Conservation (phyloP, 1,284 basidiomycete genomes). For the Apiotrichum gamsii region DNA sequence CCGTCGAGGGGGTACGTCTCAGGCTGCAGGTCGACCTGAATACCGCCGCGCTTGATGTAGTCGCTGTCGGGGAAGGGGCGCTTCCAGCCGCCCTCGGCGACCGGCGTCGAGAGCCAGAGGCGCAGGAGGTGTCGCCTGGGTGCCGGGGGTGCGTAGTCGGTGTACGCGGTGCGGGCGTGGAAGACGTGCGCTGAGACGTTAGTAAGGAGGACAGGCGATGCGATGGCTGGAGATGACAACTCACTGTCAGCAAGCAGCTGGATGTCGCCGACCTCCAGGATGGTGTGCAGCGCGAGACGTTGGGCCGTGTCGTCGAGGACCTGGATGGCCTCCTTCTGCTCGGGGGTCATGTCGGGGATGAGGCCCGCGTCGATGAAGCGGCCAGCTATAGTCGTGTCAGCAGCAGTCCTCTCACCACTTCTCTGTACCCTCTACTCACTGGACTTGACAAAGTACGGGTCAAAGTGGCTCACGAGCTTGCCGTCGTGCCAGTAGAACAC, state of each 20-base stretch:
- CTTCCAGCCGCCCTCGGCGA: constrained; percentile 45
- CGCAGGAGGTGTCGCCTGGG: constrained; percentile 47
- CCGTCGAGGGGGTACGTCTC: constrained; percentile 47
- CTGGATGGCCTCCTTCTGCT: constrained; percentile 45
- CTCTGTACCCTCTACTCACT: background rate
- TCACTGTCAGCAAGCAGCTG: constrained; percentile 34
- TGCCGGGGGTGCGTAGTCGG: constrained; percentile 40
- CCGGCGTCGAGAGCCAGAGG: constrained; percentile 46
- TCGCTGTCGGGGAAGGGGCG: constrained; percentile 42
- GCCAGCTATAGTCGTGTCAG: background rate
- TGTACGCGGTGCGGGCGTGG: constrained; percentile 48
- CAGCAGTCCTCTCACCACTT: background rate
- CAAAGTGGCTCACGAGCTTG: constrained; percentile 28
- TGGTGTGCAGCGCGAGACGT: constrained; percentile 45
- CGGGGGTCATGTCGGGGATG: constrained; percentile 35
- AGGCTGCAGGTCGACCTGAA: constrained; percentile 39
- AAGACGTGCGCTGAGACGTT: constrained; percentile 46
- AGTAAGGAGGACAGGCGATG: too few species aligned
- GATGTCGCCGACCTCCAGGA: constrained; percentile 47
- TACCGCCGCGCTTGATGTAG: constrained; percentile 41
- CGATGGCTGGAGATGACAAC: too few species aligned
- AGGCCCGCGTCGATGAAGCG: constrained; percentile 38
- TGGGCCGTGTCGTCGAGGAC: constrained; percentile 47
- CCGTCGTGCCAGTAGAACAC: constrained; percentile 19
- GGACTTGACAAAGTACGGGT: constrained; percentile 37